Conservation (phyloP, 768 basidiomycete species). For the Suillus clintonianus region DNA sequence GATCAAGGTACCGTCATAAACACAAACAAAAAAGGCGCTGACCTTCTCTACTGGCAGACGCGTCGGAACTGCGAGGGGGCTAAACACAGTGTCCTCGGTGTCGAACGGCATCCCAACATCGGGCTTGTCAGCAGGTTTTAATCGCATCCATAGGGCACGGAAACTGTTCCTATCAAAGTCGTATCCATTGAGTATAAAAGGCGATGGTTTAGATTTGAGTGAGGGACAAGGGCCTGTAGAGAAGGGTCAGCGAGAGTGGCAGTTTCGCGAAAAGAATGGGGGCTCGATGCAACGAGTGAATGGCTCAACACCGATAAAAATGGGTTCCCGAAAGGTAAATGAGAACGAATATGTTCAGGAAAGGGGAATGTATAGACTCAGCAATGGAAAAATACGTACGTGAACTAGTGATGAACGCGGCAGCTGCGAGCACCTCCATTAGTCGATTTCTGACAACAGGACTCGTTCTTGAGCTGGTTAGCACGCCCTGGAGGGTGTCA, state of each 20-base stretch:
- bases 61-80: constrained; percentile 49
- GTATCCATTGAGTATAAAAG: constrained; percentile 18
- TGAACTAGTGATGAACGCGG: constrained; percentile 53
- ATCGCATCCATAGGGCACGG: constrained; percentile 73
- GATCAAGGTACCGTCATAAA: background rate
- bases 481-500: constrained; percentile 74
- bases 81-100: constrained; percentile 78
- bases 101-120: constrained; percentile 84
- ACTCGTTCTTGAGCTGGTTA: constrained; percentile 60
- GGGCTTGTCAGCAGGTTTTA: constrained; percentile 79
- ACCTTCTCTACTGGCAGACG: background rate
- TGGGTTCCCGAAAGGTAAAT: background rate
- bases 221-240: background rate
- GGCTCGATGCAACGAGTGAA: background rate
- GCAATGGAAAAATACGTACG: constrained; percentile 18
- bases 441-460: constrained; percentile 83
- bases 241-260: no score
- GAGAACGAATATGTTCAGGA: background rate
- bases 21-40: background rate
- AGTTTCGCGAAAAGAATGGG: background rate
- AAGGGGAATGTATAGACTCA: no score
- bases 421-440: constrained; percentile 79
- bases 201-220: no score
- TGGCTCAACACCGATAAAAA: background rate
- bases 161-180: constrained; percentile 54